These are phyloP conservation scores for Polyrhizophydium stewartii DNA, from an alignment of 371 early-diverging fungal genomes.

Conservation along the genomic window DNA sequence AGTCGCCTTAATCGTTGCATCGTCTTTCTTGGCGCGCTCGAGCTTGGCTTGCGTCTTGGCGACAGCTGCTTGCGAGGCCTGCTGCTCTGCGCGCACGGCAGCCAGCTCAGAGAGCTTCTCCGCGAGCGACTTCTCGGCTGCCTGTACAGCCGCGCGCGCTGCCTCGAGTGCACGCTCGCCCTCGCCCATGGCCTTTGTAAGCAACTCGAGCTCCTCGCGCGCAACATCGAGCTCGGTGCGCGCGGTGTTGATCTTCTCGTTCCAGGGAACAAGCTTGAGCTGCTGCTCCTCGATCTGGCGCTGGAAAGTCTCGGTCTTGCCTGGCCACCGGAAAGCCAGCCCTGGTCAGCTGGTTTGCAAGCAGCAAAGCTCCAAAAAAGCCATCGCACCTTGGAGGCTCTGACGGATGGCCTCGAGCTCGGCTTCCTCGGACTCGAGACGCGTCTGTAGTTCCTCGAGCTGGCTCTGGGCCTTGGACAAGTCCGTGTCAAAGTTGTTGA, in stretches of 20 bases:
- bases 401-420: constrained; percentile 72
- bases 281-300: constrained; percentile 30
- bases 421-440: constrained; percentile 55
- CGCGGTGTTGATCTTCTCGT: constrained; percentile 26
- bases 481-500: constrained; percentile 33
- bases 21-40: constrained; percentile 12
- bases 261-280: constrained; percentile 30
- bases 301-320: constrained; percentile 31
- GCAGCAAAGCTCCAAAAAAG: not conserved
- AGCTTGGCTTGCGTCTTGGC: constrained; percentile 4
- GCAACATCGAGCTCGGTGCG: constrained; percentile 55
- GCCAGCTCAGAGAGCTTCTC: not conserved
- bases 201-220: constrained; percentile 61
- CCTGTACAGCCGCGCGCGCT: constrained; percentile 55
- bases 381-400: constrained; percentile 60
- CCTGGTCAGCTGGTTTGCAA: not conserved
- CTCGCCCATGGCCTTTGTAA: constrained; percentile 11
- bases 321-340: constrained; percentile 11
- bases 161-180: constrained; percentile 24
- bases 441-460: constrained; percentile 56
- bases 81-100: not conserved
- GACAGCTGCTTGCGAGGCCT: constrained; percentile 10
- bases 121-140: not conserved
- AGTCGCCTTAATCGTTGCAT: not conserved
- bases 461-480: constrained; percentile 36